Evolutionary conservation across 768 basidiomycete species (phyloP).

Genomic region (Phaffia australis): DNA sequence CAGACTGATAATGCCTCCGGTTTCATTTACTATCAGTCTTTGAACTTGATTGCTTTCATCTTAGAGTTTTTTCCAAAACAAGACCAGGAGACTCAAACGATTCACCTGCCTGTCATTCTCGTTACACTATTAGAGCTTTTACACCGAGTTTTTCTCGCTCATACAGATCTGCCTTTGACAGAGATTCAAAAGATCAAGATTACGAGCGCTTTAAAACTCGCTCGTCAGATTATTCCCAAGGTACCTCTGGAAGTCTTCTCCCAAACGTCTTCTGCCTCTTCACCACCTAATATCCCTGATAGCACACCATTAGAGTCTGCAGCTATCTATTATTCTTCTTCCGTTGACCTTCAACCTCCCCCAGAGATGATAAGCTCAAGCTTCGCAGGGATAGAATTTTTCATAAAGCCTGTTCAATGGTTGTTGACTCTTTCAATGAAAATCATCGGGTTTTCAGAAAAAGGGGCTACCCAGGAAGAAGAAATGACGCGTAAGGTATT

Average conservation of each 20-base stretch:
- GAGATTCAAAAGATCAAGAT: background rate
- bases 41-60: conserved; percentile 60
- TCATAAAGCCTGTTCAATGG: background rate
- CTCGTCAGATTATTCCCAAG: conserved; percentile 2
- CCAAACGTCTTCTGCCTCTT: background rate
- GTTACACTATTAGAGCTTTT: conserved; percentile 55
- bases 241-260: conserved; percentile 11
- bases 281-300: background rate
- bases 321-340: background rate
- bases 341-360: background rate
- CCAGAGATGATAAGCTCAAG: conserved; percentile 4
- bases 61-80: conserved; percentile 60
- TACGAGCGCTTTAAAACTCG: background rate
- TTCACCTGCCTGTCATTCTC: conserved; percentile 73
- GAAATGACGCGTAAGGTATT: background rate
- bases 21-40: conserved; percentile 43
- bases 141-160: conserved; percentile 29
- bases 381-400: conserved; percentile 4
- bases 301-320: background rate
- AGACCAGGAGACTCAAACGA: conserved; percentile 72
- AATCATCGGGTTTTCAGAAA: background rate
- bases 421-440: background rate
- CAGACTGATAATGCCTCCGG: background rate
- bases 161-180: background rate
- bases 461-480: background rate